Evolutionary conservation across 768 basidiomycete genomes (phyloP), one percentile per base, ranked within the genome.

Genomic region (Albatrellus ellisii): DNA sequence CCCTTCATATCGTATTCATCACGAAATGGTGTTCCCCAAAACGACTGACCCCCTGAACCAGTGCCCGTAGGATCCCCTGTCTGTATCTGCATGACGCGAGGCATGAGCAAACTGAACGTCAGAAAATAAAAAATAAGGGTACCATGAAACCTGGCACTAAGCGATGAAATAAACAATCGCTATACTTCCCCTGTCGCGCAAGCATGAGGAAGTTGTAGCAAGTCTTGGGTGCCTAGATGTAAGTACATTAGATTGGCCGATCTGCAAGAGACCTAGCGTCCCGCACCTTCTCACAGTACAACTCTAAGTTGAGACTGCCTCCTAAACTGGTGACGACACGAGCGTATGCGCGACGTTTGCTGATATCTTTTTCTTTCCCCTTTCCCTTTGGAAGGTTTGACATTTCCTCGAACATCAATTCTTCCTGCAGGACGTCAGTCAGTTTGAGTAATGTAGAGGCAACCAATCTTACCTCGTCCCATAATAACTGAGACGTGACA

Each of bases 151-250:
- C 89, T 4, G 91, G 92, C 10, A 97, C 86, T 21, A 94, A 64
- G 15, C 94, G 76, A 57, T 99, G 94, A 59, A 98, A 99, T 18
- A 89, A 61, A 44, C 79, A 79, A 50, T 88, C 66, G 49, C 97
- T 79, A 54, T 97, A 99, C 54, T 92, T 91, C 7, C 91, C 89
- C 18, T 78, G 69, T 46, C 78, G 75, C 0, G 95, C 92, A 6
- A 99, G 73, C 80, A 87, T 87, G 22, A 99, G 63, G 60, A 97
- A 99, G 58, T 99, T 99, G 60, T 99, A 99, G 52, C 92, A 97
- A 1, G 95, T 97, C 62, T 95, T 92, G 0, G 95, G 95, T 8
- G 94, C 95, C 87, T 91, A 29, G 36, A 21, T 12, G 37, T 32
- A 35, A 15, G 28, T 38, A 40, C 28, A 22, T 27, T n/a, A 32